Evolutionary conservation across 2,329 filamentous ascomycete species (phyloP).

Genomic region (Gnomoniopsis smithogilvyi): DNA sequence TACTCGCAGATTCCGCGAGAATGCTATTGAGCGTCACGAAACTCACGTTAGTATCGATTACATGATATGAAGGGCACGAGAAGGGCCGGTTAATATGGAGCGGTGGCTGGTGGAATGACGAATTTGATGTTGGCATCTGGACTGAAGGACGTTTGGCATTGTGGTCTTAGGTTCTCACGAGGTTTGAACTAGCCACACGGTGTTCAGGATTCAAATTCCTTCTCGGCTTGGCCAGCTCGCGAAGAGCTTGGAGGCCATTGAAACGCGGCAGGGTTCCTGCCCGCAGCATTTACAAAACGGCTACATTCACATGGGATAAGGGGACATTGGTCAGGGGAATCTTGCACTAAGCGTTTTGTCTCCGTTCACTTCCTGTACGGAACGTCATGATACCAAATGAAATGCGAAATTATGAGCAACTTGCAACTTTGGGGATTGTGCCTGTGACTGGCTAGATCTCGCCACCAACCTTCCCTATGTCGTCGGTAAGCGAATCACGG

Average conservation of each 20-base stretch:
- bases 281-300: conserved; percentile 16
- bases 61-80: neutral
- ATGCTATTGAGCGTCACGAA: conserved; percentile 24
- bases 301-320: conserved; percentile 10
- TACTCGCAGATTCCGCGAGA: conserved; percentile 36
- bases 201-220: conserved; percentile 1
- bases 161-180: neutral
- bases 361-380: neutral
- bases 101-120: conserved; percentile 1
- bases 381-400: conserved; percentile 18
- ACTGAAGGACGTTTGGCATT: neutral
- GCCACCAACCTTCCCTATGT: too few species aligned
- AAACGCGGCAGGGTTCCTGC: neutral
- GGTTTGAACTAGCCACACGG: neutral
- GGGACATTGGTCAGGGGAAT: conserved; percentile 3
- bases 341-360: conserved; percentile 11
- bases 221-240: neutral
- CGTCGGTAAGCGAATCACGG: too few species aligned
- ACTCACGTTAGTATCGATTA: neutral
- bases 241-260: neutral
- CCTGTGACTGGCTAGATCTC: too few species aligned
- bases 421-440: too few species aligned
- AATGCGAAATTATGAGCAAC: neutral
- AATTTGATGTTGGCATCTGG: conserved; percentile 3
- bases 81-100: neutral